Evolutionary conservation across 768 basidiomycete genomes (phyloP), one percentile per base, ranked within the genome.

Genomic region (Russula dissimulans): DNA sequence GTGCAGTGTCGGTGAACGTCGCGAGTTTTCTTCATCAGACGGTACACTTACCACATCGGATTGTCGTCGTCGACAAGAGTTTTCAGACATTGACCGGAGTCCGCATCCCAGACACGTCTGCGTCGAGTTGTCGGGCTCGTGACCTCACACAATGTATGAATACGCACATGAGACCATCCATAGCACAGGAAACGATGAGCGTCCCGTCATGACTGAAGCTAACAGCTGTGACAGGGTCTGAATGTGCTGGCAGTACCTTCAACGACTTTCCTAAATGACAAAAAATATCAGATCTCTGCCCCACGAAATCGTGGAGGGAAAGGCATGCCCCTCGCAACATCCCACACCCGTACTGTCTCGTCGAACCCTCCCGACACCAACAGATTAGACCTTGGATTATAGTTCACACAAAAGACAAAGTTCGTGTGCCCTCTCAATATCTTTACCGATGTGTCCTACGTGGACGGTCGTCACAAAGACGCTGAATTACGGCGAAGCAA

Each of bases 321-420:
- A 6, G 34, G 63, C 72, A 17, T 63, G 92, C 93, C 93, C 81
- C 86, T 78, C 29, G 89, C 85, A 31, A 95, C 86, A 71, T 99
- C 95, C 95, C 95, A 98, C n/a, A 98, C 80, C 50, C 91, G 82
- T 17, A 98, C 90, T 15, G 89, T 93, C 76, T 99, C 97, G 67
- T 99, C 97, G 68, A 89, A 95, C 1, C 90, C 89, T 34, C 97
- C 97, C 22, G 91, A 95, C 15, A 90, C 97, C 55, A 98, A 76
- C 38, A 99, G 75, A 71, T 93, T 95, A 0, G 90, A 89, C 69
- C 85, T 81, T 1, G 92, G 94, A 66, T 90, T 94, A 73, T 87
- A 98, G 68, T 92, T 89, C 22, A 97, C 79, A 64, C 93, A 95
- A 68, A 97, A 94, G 1, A 98, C 93, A 60, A 92, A 92, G 68